Percentiles rank a stretch among this genome's conserved stretches.
Conservation (phyloP, 192 early-diverging fungal genomes). For the Coemansia reversa region DNA sequence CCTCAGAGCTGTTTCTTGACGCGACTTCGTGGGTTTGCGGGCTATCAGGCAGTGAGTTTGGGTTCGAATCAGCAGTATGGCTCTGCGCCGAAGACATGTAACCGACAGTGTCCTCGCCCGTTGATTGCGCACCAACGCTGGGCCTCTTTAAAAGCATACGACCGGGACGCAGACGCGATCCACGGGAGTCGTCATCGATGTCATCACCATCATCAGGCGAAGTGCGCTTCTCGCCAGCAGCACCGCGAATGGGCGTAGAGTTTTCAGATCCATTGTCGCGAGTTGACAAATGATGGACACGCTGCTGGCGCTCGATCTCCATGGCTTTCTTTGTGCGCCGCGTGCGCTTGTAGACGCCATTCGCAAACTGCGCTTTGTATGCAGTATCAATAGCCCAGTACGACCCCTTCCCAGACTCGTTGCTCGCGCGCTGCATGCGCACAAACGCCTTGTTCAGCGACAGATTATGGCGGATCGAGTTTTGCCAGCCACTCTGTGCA, state of each 20-base stretch:
- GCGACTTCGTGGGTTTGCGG: slow-evolving; percentile 4
- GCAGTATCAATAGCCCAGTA: slow-evolving; percentile 89
- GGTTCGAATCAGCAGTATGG: slow-evolving; percentile 21
- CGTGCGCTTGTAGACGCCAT: slow-evolving; percentile 70
- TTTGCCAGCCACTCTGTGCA: slow-evolving; percentile 91
- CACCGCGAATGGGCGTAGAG: not conserved
- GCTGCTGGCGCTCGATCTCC: slow-evolving; percentile 44
- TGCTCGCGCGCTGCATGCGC: slow-evolving; percentile 77
- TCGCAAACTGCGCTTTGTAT: slow-evolving; percentile 64
- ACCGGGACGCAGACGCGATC: not conserved
- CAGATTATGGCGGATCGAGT: slow-evolving; percentile 95
- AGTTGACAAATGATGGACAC: not conserved
- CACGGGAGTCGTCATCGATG: slow-evolving; percentile 1
- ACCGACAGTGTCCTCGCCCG: slow-evolving; percentile 50
- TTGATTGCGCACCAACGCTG: slow-evolving; percentile 33
- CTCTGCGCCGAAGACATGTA: slow-evolving; percentile 56
- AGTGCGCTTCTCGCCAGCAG: slow-evolving; percentile 33
- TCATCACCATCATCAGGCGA: slow-evolving; percentile 26
- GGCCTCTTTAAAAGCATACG: slow-evolving; percentile 14
- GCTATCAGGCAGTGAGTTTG: slow-evolving; percentile 19
- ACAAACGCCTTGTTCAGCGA: slow-evolving; percentile 95
- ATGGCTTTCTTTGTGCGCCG: slow-evolving; percentile 57
- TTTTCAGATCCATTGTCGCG: not conserved
- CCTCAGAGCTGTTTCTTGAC: not conserved
- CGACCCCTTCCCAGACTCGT: slow-evolving; percentile 90